Evolutionary conservation across 1,139 yeast genomes (phyloP).

Genomic region (Yamadazyma kanchanaburiensis): DNA sequence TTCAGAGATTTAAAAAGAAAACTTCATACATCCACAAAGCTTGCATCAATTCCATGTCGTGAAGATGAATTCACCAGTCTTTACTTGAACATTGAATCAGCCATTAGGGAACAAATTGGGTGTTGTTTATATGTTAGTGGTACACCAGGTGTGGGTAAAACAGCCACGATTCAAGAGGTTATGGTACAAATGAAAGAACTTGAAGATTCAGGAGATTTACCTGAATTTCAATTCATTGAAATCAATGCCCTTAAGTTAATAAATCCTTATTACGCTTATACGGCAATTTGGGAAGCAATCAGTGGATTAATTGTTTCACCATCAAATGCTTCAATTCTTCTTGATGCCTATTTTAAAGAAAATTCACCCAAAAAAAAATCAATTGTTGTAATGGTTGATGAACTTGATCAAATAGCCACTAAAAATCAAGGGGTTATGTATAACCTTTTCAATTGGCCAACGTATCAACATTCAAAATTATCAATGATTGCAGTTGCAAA

Average conservation of each 20-base stretch:
- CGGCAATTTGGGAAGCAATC: slow-evolving; percentile 73
- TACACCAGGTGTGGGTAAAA: slow-evolving; percentile 97
- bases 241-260: slow-evolving; percentile 87
- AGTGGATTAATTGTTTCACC: slow-evolving; percentile 62
- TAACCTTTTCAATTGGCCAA: slow-evolving; percentile 97
- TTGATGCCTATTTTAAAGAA: slow-evolving; percentile 36
- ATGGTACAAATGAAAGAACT: slow-evolving; percentile 59
- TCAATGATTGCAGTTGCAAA: slow-evolving; percentile 93
- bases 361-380: slow-evolving; percentile 39
- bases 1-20: slow-evolving; percentile 55
- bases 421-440: slow-evolving; percentile 87
- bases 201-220: slow-evolving; percentile 43
- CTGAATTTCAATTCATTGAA: slow-evolving; percentile 71
- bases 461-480: slow-evolving; percentile 71
- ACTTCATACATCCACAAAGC: slow-evolving; percentile 62
- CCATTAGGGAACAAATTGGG: slow-evolving; percentile 72
- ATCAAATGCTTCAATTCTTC: slow-evolving; percentile 50
- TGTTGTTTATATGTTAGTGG: slow-evolving; percentile 91
- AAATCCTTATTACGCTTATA: slow-evolving; percentile 85
- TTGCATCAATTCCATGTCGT: slow-evolving; percentile 77
- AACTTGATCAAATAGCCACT: slow-evolving; percentile 86
- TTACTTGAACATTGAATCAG: slow-evolving; percentile 68
- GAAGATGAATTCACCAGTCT: slow-evolving; percentile 81
- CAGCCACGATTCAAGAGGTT: slow-evolving; percentile 89
- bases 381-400: slow-evolving; percentile 81